Evolutionary conservation across 2,329 filamentous ascomycete genomes (phyloP).

Genomic region (Didymella sp.): DNA sequence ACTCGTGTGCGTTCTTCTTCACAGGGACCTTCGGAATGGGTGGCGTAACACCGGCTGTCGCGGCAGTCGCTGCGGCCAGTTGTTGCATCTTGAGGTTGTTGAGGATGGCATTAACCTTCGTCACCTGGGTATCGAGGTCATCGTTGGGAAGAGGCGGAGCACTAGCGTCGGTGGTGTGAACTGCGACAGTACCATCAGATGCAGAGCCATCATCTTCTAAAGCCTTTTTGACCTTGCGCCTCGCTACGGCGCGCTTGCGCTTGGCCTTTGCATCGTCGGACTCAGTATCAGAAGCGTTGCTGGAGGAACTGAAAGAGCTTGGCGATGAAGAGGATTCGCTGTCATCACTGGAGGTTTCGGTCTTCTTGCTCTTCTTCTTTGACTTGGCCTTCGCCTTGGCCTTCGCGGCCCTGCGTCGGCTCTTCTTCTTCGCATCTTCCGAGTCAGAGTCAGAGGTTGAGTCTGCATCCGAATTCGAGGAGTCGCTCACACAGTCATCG

Average conservation of each 20-base stretch:
- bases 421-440: slow-evolving; percentile 17
- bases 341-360: slow-evolving; percentile 27
- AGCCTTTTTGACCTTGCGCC: slow-evolving; percentile 21
- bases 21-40: slow-evolving; percentile 27
- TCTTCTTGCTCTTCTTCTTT: slow-evolving; percentile 35
- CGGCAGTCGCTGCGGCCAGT: slow-evolving; percentile 20
- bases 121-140: slow-evolving; percentile 25
- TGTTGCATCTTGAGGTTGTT: slow-evolving; percentile 28
- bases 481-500: slow-evolving; percentile 22
- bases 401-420: slow-evolving; percentile 24
- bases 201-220: slow-evolving; percentile 18
- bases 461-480: slow-evolving; percentile 23
- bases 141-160: slow-evolving; percentile 17
- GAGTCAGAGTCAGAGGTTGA: slow-evolving; percentile 24
- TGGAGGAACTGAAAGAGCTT: slow-evolving; percentile 20
- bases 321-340: slow-evolving; percentile 19
- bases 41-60: slow-evolving; percentile 17
- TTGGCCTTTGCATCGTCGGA: slow-evolving; percentile 14
- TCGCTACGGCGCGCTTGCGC: slow-evolving; percentile 29
- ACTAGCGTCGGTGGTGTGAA: slow-evolving; percentile 6
- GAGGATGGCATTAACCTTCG: slow-evolving; percentile 23
- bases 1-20: slow-evolving; percentile 61
- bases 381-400: slow-evolving; percentile 32
- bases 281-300: slow-evolving; percentile 25
- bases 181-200: not conserved